phyloP scores from a whole-genome alignment of 306 rosid species.

The Chamaecrista fasciculata region DNA sequence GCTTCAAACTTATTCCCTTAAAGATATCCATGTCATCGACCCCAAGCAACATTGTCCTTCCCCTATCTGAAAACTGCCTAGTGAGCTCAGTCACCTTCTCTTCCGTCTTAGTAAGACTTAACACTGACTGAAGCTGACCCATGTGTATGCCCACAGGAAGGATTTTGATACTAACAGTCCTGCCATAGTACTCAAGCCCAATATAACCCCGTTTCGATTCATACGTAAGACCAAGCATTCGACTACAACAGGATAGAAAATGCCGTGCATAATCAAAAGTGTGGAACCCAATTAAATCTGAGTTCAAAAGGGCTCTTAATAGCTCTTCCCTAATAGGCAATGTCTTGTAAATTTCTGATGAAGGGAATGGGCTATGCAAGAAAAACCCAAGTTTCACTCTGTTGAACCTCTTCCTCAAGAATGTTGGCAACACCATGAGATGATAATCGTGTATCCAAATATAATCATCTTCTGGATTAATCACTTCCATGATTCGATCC shows the following conservation, averaged over 20 bases:
- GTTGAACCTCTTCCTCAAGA: conserved; percentile 72
- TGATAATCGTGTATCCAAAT: conserved; percentile 80
- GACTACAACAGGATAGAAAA: conserved; percentile 66
- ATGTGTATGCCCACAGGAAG: conserved; percentile 74
- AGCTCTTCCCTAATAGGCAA: conserved; percentile 69
- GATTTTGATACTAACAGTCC: conserved; percentile 73
- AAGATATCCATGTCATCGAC: conserved; percentile 81
- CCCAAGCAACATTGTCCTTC: conserved; percentile 60
- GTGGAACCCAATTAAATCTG: conserved; percentile 71
- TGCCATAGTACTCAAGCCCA: conserved; percentile 69
- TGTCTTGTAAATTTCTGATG: conserved; percentile 67
- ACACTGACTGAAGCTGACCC: conserved; percentile 67
- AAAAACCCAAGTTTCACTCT: conserved; percentile 70
- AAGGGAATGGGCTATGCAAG: conserved; percentile 70
- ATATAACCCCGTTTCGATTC: conserved; percentile 74
- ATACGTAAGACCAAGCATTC: conserved; percentile 71
- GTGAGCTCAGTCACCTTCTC: conserved; percentile 59
- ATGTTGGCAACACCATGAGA: conserved; percentile 71
- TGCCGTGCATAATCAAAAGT: conserved; percentile 75
- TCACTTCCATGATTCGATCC: conserved; percentile 73
- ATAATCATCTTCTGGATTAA: conserved; percentile 67
- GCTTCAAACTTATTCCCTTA: conserved; percentile 74
- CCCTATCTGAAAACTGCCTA: conserved; percentile 41
- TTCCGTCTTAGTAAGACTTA: conserved; percentile 54
- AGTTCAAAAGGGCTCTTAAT: conserved; percentile 59